Evolutionary conservation across 2,329 filamentous ascomycete species (phyloP), one percentile per base, ranked within the genome.

Genomic region (Lomentospora prolificans): DNA sequence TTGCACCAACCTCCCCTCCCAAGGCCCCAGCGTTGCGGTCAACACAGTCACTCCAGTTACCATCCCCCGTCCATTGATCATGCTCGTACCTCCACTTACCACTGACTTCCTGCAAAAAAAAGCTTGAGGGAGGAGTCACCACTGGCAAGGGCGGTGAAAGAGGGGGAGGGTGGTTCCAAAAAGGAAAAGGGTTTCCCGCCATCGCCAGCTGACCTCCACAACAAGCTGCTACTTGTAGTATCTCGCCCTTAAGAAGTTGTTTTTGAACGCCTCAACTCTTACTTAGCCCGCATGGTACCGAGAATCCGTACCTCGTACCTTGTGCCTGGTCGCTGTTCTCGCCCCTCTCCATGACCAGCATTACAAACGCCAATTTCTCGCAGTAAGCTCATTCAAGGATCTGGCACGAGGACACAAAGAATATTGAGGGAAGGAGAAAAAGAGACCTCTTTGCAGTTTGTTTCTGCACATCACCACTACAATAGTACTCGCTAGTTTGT

Each of bases 221-320:
- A 46, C 22, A 22, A 46, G 41, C 14, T 46, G 30, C 30, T 33
- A 33, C 12, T 33, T 6, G 30, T 6, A 6, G 30, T 33, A 33
- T 33, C 12, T 33, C 30, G 30, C 12, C 12, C 12, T 12, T 33
- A 12, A 33, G 30, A 33, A 33, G 6, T 33, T 33, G 7, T 33
- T 33, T 33, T 33, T 33, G 12, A 12, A 6, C 30, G 6, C 30
- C 30, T 33, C 12, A 12, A 33, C 30, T 33, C 30, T 33, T 33
- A 7, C 30, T 33, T 46, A 39, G 33, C 33, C 12, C 8, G 33
- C 9, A 19, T 19, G 10, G 44, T 48, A 48, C 44, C 22, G 10
- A 12, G 14, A n/a, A 19, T 19, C 44, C 44, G 50, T 52, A 52
- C 50, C 30, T 36, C 51, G 51, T 53, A 53, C 51, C 51, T 53